Evolutionary conservation across 305 asterid genomes (phyloP), one percentile per base, ranked within the genome.

Genomic region (Solanum hybrid): DNA sequence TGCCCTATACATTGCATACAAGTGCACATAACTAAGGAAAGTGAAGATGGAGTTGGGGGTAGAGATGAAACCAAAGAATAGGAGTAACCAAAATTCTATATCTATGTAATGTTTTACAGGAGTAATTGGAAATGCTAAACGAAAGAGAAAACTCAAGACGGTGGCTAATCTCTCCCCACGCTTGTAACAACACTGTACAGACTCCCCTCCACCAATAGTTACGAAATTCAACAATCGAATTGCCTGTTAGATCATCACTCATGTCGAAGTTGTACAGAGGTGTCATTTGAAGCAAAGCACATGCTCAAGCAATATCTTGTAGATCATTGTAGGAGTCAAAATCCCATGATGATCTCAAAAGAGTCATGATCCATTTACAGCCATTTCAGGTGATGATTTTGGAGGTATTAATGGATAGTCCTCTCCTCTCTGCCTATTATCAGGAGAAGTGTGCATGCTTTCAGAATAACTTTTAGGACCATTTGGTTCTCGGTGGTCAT

Each of bases 381-480:
- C 93, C 97, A 95, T 96, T 88, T 96, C 99, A 2, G 98, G 93
- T 18, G 99, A 95, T 78, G 99, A 91, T 14, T 93, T 95, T 1
- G 96, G 93, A n/a, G 95, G 92, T 89, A 94, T 88, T 81, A 92
- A 87, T 46, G 94, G 92, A 34, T 89, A 73, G 34, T 95, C 98
- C 26, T 95, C 97, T 86, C 93, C 95, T 35, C 42, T 92, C 89
- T 89, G 93, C 89, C 92, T 92, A 61, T 90, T 93, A 90, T 93
- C 96, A 18, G 92, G 90, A 89, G 92, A 88, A 87, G 91, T 95
- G 35, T 86, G 93, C 90, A 92, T 90, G 87, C 89, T 91, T 78
- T 94, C 98, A 13, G 92, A 33, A 57, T 74, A 92, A 91, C 91
- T 91, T 90, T 81, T 89, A n/a, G 95, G 90, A 91, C 96, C 89